These are phyloP conservation scores for Leccinum variicolor DNA, from an alignment of 768 basidiomycete genomes.

Conservation along the genomic window DNA sequence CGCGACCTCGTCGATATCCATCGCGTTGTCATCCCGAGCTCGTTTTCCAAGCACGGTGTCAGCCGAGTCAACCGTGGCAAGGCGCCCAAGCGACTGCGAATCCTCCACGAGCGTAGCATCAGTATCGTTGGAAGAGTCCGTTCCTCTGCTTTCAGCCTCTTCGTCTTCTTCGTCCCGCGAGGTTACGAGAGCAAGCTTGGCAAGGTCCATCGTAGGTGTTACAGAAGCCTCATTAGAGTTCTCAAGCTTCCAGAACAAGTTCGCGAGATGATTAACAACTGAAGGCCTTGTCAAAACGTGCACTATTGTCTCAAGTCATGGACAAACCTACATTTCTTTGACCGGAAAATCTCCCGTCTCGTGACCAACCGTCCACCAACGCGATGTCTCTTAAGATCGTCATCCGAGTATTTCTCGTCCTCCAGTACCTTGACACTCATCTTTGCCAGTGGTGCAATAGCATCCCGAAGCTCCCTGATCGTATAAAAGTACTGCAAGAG, in stretches of 20 bases:
- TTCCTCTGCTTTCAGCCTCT: conserved; percentile 65
- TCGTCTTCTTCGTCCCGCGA: conserved; percentile 89
- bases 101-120: conserved; percentile 89
- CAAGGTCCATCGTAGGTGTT: conserved; percentile 81
- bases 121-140: conserved; percentile 82
- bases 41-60: conserved; percentile 71
- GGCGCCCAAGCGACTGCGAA: conserved; percentile 34
- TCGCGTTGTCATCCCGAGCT: conserved; percentile 45
- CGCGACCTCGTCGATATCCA: conserved; percentile 51
- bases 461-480: conserved; percentile 83
- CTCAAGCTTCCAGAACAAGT: conserved; percentile 76
- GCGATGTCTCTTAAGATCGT: conserved; percentile 77
- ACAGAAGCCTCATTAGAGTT: conserved; percentile 62
- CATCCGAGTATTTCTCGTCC: conserved; percentile 73
- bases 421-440: conserved; percentile 53
- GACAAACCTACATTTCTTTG: conserved; percentile 68
- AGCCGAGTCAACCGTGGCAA: conserved; percentile 32
- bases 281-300: conserved; percentile 11
- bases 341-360: conserved; percentile 74
- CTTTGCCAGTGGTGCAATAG: conserved; percentile 59
- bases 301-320: neutral
- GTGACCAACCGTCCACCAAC: conserved; percentile 87
- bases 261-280: conserved; percentile 82
- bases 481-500: conserved; percentile 88
- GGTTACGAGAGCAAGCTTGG: conserved; percentile 88